Conservation (phyloP, 495 filamentous ascomycete species). For the Daldinia loculata region DNA sequence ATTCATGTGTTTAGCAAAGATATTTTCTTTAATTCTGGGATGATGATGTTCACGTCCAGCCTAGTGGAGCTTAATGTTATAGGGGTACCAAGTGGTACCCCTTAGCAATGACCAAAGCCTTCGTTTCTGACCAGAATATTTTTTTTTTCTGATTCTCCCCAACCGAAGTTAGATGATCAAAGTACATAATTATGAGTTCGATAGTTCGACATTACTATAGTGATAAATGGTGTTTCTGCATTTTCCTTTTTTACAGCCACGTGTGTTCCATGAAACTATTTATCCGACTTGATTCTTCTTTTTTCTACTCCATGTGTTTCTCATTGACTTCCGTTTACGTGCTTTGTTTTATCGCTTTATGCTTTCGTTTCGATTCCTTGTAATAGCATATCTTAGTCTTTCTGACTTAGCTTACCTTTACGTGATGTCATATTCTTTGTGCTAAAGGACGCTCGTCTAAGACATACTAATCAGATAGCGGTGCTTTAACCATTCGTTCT, state of each 20-base stretch:
- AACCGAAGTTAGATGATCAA: too few relatives aligned
- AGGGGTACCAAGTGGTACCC: not conserved
- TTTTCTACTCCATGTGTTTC: not conserved
- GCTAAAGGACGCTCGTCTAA: not conserved
- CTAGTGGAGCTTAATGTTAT: not conserved
- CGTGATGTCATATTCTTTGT: conserved; percentile 1
- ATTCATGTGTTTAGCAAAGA: not conserved
- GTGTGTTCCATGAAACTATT: not conserved
- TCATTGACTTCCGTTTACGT: not conserved
- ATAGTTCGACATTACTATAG: not conserved
- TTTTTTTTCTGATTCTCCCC: too few relatives aligned
- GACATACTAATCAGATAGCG: not conserved
- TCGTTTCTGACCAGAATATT: too few relatives aligned
- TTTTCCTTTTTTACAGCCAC: not conserved
- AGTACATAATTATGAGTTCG: not conserved
- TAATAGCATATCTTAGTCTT: not conserved
- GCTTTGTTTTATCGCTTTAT: not conserved
- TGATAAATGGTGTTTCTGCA: not conserved
- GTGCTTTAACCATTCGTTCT: not conserved
- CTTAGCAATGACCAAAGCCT: not conserved
- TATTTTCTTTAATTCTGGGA: not conserved
- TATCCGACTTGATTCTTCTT: not conserved
- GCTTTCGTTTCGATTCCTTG: not conserved
- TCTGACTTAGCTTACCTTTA: not conserved
- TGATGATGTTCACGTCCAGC: too few relatives aligned